Percentiles rank a stretch among this genome's conserved stretches.
Conservation (phyloP, 2,329 filamentous ascomycete genomes). For the Alternaria angustiovoidea region DNA sequence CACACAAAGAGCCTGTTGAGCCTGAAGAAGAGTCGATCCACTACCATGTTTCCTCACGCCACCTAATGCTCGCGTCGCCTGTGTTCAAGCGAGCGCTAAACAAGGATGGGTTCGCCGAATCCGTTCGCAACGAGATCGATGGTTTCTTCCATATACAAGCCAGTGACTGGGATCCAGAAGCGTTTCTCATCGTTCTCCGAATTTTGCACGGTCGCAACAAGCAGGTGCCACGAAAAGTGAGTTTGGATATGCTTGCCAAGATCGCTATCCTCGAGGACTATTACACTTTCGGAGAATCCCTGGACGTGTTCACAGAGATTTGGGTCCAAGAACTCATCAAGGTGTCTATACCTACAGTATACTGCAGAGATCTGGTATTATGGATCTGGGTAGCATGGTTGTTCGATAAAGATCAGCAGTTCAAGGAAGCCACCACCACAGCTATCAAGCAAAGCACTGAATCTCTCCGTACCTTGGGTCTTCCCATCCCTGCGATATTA, state of each 20-base stretch:
- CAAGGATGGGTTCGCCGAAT: not conserved
- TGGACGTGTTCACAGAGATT: not conserved
- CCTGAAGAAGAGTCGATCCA: not conserved
- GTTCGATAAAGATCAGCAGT: not conserved
- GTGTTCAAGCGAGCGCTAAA: not conserved
- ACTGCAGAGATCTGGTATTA: not conserved
- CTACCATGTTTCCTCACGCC: constrained; percentile 10
- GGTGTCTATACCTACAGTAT: not conserved
- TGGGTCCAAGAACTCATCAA: not conserved
- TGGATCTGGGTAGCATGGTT: constrained; percentile 5
- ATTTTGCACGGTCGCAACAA: constrained; percentile 4
- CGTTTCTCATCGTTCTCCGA: not conserved
- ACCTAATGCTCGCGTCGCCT: constrained; percentile 3
- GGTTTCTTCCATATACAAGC: not conserved
- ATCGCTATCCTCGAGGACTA: constrained; percentile 1
- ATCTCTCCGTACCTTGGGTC: not conserved
- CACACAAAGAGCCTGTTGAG: not conserved
- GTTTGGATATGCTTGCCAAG: constrained; percentile 1
- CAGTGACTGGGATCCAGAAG: constrained; percentile 3
- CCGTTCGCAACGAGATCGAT: not conserved
- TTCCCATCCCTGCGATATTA: not conserved
- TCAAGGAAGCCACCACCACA: not conserved
- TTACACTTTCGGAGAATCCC: not conserved
- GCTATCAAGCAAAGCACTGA: not conserved
- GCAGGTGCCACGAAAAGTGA: not conserved